Conservation (phyloP, 1,284 basidiomycete species). For the Cutaneotrichosporon cutaneum region DNA sequence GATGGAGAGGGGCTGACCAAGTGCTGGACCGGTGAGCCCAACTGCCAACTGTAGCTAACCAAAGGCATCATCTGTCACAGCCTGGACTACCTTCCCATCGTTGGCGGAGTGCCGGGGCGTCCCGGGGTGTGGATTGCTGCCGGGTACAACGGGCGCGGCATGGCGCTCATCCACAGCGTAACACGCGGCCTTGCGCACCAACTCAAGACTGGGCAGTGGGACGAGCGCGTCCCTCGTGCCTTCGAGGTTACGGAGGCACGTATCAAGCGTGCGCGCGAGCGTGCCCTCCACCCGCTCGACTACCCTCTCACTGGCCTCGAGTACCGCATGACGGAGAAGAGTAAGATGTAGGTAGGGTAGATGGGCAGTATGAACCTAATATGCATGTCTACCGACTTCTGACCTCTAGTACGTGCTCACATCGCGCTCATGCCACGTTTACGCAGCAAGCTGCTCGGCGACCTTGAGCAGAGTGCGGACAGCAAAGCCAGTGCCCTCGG, state of each 20-base stretch:
- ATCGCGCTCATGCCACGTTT: neutral
- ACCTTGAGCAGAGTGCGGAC: conserved; percentile 24
- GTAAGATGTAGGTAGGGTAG: neutral
- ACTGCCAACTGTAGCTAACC: neutral
- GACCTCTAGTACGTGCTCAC: neutral
- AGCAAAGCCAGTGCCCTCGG: conserved; percentile 25
- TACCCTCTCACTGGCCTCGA: neutral
- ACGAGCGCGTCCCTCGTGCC: conserved; percentile 15
- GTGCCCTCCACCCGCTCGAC: conserved; percentile 5
- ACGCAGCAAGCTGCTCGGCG: conserved; percentile 20
- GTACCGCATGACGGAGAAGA: neutral
- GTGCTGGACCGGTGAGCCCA: conserved; percentile 28
- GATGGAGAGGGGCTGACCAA: conserved; percentile 30
- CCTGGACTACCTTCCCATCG: conserved; percentile 33
- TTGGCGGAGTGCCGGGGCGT: conserved; percentile 29
- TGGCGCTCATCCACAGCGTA: conserved; percentile 30
- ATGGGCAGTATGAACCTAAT: neutral
- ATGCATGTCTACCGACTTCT: neutral
- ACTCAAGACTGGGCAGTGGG: conserved; percentile 28
- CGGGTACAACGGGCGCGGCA: conserved; percentile 24
- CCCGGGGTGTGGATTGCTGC: conserved; percentile 22
- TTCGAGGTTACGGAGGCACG: conserved; percentile 13
- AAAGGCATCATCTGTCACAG: conserved; percentile 30
- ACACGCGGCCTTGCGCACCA: conserved; percentile 26
- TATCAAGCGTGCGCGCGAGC: neutral